These are phyloP conservation scores for Fusarium decemcellulare DNA, from an alignment of 2,329 filamentous ascomycete genomes.

Conservation along the genomic window DNA sequence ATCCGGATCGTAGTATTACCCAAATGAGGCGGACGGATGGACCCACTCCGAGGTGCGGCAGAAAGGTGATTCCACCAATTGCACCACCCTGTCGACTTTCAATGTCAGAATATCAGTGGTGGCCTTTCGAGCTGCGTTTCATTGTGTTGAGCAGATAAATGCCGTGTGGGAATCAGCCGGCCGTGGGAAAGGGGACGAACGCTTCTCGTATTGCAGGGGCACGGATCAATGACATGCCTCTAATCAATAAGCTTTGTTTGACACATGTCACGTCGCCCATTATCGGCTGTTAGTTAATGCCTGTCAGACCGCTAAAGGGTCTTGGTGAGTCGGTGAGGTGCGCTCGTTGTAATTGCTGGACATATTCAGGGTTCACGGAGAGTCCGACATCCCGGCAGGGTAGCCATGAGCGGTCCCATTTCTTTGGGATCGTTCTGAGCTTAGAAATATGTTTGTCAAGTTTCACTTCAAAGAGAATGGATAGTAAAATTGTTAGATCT, in stretches of 20 bases:
- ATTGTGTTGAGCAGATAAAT: not conserved
- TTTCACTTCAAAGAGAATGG: too few species aligned
- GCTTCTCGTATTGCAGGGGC: not conserved
- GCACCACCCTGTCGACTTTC: not conserved
- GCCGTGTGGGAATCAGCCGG: not conserved
- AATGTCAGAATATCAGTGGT: slow-evolving; percentile 10
- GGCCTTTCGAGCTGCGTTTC: slow-evolving; percentile 10
- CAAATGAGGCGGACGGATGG: slow-evolving; percentile 17
- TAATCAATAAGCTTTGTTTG: not conserved
- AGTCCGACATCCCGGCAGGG: too few species aligned
- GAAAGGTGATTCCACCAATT: slow-evolving; percentile 35
- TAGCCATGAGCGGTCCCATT: too few species aligned
- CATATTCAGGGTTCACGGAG: too few species aligned
- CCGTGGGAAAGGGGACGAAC: slow-evolving; percentile 2
- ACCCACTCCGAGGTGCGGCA: slow-evolving; percentile 20
- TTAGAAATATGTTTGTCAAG: too few species aligned
- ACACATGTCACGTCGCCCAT: not conserved
- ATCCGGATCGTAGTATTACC: not conserved
- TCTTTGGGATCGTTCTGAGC: too few species aligned
- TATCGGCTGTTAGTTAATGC: not conserved
- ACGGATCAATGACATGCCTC: not conserved
- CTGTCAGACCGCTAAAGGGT: too few species aligned
- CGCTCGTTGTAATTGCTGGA: too few species aligned
- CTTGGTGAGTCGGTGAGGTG: too few species aligned
- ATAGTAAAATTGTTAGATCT: too few species aligned